Percentiles rank a stretch among this genome's conserved stretches.
Conservation (phyloP, 1,139 yeast genomes). For the Zygosaccharomyces sapae region DNA sequence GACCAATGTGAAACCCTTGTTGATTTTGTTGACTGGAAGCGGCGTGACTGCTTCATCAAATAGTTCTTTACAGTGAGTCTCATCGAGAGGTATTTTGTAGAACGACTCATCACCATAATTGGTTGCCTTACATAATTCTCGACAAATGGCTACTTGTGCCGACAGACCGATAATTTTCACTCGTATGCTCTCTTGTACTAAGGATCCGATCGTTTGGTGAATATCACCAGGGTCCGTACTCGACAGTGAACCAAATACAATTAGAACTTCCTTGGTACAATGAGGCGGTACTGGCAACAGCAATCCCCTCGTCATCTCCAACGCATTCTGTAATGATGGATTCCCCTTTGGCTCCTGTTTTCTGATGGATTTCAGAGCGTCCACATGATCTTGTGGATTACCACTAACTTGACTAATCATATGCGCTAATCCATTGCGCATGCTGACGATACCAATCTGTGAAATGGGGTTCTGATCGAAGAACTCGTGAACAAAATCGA, state of each 20-base stretch:
- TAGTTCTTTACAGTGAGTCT: slow-evolving; percentile 78
- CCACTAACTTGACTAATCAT: slow-evolving; percentile 85
- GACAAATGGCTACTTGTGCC: slow-evolving; percentile 92
- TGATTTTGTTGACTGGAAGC: slow-evolving; percentile 52
- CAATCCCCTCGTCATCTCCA: slow-evolving; percentile 86
- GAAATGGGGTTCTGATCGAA: slow-evolving; percentile 97
- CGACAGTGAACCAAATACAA: slow-evolving; percentile 84
- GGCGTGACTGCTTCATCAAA: slow-evolving; percentile 91
- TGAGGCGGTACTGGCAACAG: slow-evolving; percentile 72
- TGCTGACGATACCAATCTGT: slow-evolving; percentile 80
- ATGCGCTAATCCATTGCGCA: slow-evolving; percentile 87
- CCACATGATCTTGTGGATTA: slow-evolving; percentile 86
- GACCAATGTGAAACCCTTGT: slow-evolving; percentile 70
- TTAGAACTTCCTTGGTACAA: slow-evolving; percentile 80
- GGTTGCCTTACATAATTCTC: slow-evolving; percentile 73
- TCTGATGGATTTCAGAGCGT: slow-evolving; percentile 62
- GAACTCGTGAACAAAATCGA: slow-evolving; percentile 80
- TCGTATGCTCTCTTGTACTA: slow-evolving; percentile 71
- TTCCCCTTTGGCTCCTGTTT: slow-evolving; percentile 88
- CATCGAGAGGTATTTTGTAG: slow-evolving; percentile 84
- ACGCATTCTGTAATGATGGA: slow-evolving; percentile 88
- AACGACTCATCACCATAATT: slow-evolving; percentile 61
- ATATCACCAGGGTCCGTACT: slow-evolving; percentile 96
- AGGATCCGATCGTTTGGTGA: slow-evolving; percentile 69
- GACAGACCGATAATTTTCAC: slow-evolving; percentile 89